Base-by-base conservation (phyloP, 2,329 filamentous ascomycete genomes). In the Calonectria pteridis region DNA sequence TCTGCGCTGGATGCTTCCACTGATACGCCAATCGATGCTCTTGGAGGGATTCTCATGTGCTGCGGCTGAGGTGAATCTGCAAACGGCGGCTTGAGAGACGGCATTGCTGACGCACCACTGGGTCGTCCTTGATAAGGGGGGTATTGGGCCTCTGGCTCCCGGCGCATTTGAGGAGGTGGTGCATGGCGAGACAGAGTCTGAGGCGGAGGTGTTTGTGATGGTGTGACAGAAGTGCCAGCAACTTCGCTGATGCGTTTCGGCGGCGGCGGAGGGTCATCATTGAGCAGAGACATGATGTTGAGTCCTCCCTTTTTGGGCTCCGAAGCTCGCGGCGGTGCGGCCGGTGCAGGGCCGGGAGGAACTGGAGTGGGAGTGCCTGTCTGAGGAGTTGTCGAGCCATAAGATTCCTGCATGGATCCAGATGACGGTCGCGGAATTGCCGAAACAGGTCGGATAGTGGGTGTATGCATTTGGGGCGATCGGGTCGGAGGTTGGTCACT, bases 261-360 rank as follows among this genome's bases (percentile, higher is more conserved):
- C 9, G 87, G 84, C 7, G 87, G 84, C 4, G 84, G 84, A 10
- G 88, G 87, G 67, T 92, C 91, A 74, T 92, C 90, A 76, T 92
- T 92, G 4, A 93, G 85, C 73, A 93, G 82, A 0, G 90, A 90
- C 88, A 92, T 91, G 74, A 93, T 87, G 75, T 86, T 93, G 18
- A 91, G 92, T 10, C 88, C 92, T 33, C 88, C 91, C 84, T 92
- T 93, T n/a, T 89, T 87, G 59, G 84, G 84, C 76, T 90, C 89
- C 3, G 88, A 81, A 49, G 86, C 82, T 33, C 86, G 83, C 28
- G 86, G 79, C 13, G 86, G 81, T 33, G 84, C 82, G 10, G 85
- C 85, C 3, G 86, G 81, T 31, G 84, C 82, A 11, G 85, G 85
- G 4, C 84, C 74, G 23, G 82, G 84, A n/a, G 80, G 76, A 6